Base-by-base conservation (phyloP, 768 basidiomycete species). In the Mycena epipterygia region DNA sequence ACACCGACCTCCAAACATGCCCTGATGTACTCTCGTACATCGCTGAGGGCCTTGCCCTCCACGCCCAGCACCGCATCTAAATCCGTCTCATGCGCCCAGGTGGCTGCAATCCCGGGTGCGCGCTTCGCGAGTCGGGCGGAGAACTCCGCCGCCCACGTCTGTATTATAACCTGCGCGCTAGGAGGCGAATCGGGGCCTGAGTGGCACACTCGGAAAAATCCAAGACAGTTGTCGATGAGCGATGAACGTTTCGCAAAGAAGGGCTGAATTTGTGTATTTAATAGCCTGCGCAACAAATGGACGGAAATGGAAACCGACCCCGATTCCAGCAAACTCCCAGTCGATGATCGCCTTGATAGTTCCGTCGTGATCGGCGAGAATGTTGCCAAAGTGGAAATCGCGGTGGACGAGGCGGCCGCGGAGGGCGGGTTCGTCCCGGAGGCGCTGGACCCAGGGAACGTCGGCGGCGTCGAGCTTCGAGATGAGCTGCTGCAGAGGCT, bases 331-430 rank as follows among this genome's bases (percentile, higher is more conserved):
- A 37, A 73, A 73, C 39, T 73, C 72, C 72, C 72, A 73, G 41
- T 73, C 72, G 46, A 70, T 73, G 13, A 73, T 37, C 1, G 42
- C 72, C 27, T 73, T 66, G 55, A 73, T 65, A 21, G 17, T 70
- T 17, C 72, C 72, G 32, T 67, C 55, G 6, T 39, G 37, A n/a
- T 69, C 67, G 32, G 64, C 68, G 32, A 73, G 65, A 27, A 73
- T 62, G 33, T 73, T 73, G 2, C 64, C 72, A 27, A 73, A 73
- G 59, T 73, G 72, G 21, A 73, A 69, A 55, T 73, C 72, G 16
- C 64, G 57, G 39, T 73, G 72, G 39, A 56, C 51, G 7, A 73
- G 59, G 25, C 72, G 68, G 25, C 52, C 51, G 19, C 60, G 64
- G 17, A 73, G 64, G 33, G 21, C 53, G 1, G 64, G 58, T 30